Conservation (phyloP, 495 filamentous ascomycete species). For the Chaetomium tenue region DNA sequence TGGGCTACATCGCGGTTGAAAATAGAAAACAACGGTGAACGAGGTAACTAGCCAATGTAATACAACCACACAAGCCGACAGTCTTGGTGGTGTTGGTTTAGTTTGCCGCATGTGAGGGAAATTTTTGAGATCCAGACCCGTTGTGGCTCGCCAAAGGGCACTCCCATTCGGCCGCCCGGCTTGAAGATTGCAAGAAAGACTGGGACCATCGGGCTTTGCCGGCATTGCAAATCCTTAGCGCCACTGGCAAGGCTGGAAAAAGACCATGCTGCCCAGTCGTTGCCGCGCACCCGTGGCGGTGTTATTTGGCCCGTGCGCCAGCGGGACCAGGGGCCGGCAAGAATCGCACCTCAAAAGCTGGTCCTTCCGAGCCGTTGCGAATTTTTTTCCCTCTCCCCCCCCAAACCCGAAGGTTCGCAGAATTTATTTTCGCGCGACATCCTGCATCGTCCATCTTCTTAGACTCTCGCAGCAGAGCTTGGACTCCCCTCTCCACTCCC, state of each 20-base stretch:
- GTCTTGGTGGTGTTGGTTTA: neutral
- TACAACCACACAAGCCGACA: too few species aligned
- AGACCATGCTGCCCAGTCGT: constrained; percentile 19
- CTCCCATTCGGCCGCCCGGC: constrained; percentile 18
- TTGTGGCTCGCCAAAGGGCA: neutral
- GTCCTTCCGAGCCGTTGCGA: constrained; percentile 30
- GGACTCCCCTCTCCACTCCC: constrained; percentile 48
- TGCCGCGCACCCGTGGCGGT: constrained; percentile 28
- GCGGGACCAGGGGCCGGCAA: constrained; percentile 38
- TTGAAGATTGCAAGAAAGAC: constrained; percentile 12
- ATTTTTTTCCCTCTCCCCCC: constrained; percentile 38
- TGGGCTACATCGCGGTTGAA: neutral
- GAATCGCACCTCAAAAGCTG: constrained; percentile 42
- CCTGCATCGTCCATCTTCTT: constrained; percentile 36
- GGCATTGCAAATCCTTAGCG: constrained; percentile 32
- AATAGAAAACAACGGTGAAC: neutral
- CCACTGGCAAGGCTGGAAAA: constrained; percentile 24
- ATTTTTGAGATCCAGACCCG: neutral
- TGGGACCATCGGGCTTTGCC: constrained; percentile 37
- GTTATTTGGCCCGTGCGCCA: constrained; percentile 31
- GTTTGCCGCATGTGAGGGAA: neutral
- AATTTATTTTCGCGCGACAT: constrained; percentile 47
- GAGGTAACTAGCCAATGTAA: too few species aligned
- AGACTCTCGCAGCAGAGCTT: constrained; percentile 40
- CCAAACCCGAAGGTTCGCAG: constrained; percentile 38